Percentiles rank a stretch among this genome's conserved stretches.
Conservation (phyloP, 768 basidiomycete genomes). For the Glaciozyma martinii region DNA sequence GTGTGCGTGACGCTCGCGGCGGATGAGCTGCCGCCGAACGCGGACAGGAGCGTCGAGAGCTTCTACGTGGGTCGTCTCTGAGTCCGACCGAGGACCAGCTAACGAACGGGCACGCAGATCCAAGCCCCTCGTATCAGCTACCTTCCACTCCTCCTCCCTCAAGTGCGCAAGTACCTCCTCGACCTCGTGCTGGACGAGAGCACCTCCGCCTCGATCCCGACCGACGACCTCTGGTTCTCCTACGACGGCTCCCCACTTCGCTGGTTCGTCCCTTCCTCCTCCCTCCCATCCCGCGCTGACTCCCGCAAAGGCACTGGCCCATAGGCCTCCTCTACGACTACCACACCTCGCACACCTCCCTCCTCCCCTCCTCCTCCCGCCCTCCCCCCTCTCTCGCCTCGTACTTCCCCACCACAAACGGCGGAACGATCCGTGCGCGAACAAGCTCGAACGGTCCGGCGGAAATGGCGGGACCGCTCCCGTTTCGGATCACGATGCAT, state of each 20-base stretch:
- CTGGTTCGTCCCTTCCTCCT: constrained; percentile 53
- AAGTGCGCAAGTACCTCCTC: constrained; percentile 77
- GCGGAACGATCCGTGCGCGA: no score
- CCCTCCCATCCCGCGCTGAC: neutral
- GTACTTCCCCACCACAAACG: neutral
- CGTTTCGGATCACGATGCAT: constrained; percentile 73
- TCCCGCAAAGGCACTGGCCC: constrained; percentile 82
- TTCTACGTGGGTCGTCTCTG: constrained; percentile 51
- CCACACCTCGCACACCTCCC: constrained; percentile 50
- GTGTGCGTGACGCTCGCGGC: constrained; percentile 81
- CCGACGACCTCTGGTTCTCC: constrained; percentile 98
- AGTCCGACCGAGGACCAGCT: neutral
- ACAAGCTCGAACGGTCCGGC: no score
- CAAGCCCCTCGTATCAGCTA: constrained; percentile 83
- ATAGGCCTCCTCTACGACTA: constrained; percentile 89
- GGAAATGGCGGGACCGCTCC: constrained; percentile 37
- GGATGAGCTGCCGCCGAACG: constrained; percentile 80
- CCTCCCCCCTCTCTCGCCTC: constrained; percentile 3
- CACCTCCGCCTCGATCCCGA: constrained; percentile 62
- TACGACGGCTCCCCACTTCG: constrained; percentile 71
- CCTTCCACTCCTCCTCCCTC: constrained; percentile 79
- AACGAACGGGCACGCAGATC: constrained; percentile 35
- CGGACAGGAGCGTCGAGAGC: constrained; percentile 77
- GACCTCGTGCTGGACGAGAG: constrained; percentile 87
- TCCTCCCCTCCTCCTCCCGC: constrained; percentile 18